Conservation (phyloP, 1,139 yeast genomes). For the Magnusiomyces tetraspermus region DNA sequence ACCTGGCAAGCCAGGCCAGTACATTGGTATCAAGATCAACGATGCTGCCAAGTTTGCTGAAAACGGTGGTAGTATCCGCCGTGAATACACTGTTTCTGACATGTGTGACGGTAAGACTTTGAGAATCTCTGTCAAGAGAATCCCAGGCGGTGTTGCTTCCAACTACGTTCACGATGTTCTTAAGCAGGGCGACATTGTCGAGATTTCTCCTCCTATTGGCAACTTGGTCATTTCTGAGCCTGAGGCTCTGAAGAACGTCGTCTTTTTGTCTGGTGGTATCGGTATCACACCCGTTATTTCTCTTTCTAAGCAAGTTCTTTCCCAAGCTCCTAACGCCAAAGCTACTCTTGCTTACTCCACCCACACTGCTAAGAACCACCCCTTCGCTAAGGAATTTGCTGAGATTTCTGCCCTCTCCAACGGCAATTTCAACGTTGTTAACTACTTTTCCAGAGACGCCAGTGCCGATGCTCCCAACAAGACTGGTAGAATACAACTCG, state of each 20-base stretch:
- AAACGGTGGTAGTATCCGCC: slow-evolving; percentile 22
- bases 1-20: slow-evolving; percentile 49
- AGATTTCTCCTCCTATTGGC: slow-evolving; percentile 55
- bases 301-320: slow-evolving; percentile 37
- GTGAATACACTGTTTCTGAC: slow-evolving; percentile 48
- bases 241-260: slow-evolving; percentile 31
- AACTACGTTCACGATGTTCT: slow-evolving; percentile 42
- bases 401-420: slow-evolving; percentile 14
- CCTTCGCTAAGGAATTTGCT: slow-evolving; percentile 18
- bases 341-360: slow-evolving; percentile 23
- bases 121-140: slow-evolving; percentile 45
- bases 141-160: slow-evolving; percentile 47
- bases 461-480: slow-evolving; percentile 4
- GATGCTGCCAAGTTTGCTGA: slow-evolving; percentile 28
- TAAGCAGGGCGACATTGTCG: slow-evolving; percentile 42
- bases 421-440: slow-evolving; percentile 17
- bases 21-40: slow-evolving; percentile 44
- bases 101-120: slow-evolving; percentile 32
- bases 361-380: slow-evolving; percentile 17
- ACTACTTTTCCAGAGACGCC: slow-evolving; percentile 16
- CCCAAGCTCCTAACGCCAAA: slow-evolving; percentile 8
- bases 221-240: slow-evolving; percentile 37
- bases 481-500: slow-evolving; percentile 16
- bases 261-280: slow-evolving; percentile 53
- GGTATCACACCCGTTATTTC: slow-evolving; percentile 59